A percentile compares a stretch with the other conserved stretches of the same genome.
Conservation (phyloP, 805 yeast genomes). For the Nakazawaea populi region DNA sequence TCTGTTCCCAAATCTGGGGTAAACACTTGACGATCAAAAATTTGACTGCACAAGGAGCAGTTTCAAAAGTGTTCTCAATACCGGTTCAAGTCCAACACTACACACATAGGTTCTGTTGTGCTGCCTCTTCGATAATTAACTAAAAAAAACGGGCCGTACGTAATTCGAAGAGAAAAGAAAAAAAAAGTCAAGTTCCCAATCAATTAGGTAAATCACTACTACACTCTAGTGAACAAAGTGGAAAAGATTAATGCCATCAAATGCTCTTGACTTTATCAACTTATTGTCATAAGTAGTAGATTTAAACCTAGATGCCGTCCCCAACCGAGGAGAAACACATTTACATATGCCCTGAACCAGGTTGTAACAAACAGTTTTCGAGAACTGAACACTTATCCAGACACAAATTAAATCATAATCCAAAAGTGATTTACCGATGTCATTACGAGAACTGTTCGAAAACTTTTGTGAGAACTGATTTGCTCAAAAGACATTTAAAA, state of each 20-base stretch:
- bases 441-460: slow-evolving; percentile 43
- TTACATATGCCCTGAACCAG: slow-evolving; percentile 19
- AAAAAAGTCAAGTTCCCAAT: no score
- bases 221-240: no score
- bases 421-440: slow-evolving; percentile 50
- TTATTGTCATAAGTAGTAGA: not conserved
- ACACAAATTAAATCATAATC: slow-evolving; percentile 58
- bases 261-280: not conserved
- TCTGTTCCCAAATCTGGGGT: no score
- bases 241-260: not conserved
- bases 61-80: no score
- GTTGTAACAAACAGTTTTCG: slow-evolving; percentile 51
- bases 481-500: slow-evolving; percentile 39
- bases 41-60: no score
- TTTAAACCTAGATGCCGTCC: not conserved
- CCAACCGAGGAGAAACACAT: not conserved
- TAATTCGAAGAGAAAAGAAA: no score
- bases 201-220: no score
- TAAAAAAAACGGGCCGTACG: no score
- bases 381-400: slow-evolving; percentile 61
- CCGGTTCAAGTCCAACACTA: no score
- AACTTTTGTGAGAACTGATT: slow-evolving; percentile 59
- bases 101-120: no score
- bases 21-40: no score
- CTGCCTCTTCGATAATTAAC: no score